phyloP scores from a whole-genome alignment of 345 rosid genomes.

The Gossypium anomalum region DNA sequence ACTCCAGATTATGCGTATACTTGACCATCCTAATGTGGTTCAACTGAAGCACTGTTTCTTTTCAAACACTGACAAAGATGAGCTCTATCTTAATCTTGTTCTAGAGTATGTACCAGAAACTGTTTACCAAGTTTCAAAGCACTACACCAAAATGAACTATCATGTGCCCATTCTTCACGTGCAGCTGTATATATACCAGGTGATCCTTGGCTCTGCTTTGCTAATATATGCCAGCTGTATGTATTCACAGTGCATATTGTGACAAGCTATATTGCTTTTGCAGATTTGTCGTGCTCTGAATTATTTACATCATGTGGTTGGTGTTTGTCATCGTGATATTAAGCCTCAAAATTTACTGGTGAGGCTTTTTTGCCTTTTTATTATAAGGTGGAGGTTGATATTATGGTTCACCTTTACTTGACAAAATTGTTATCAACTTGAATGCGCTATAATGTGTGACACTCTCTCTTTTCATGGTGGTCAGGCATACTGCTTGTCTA shows the following conservation, averaged over 20 bases:
- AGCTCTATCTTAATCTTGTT: conserved; percentile 91
- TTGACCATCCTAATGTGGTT: conserved; percentile 80
- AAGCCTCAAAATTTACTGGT: conserved; percentile 98
- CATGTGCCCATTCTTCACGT: conserved; percentile 66
- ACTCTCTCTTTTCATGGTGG: not conserved
- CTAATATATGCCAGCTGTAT: not conserved
- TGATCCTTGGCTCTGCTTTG: conserved; percentile 19
- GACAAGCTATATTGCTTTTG: conserved; percentile 19
- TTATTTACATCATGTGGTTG: conserved; percentile 83
- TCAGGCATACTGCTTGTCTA: not conserved
- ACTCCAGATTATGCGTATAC: conserved; percentile 89
- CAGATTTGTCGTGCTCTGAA: conserved; percentile 93
- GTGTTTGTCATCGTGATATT: conserved; percentile 97
- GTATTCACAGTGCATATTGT: not conserved
- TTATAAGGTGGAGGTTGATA: not conserved
- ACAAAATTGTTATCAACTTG: not conserved
- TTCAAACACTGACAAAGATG: conserved; percentile 87
- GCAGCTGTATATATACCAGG: conserved; percentile 77
- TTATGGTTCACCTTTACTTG: not conserved
- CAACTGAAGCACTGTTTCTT: conserved; percentile 84
- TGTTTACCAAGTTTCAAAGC: conserved; percentile 78
- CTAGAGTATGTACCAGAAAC: conserved; percentile 89
- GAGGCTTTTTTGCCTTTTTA: conserved; percentile 26
- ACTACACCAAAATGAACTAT: conserved; percentile 57
- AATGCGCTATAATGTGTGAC: not conserved